Conservation (phyloP, 495 filamentous ascomycete species). For the Penicillium longicatenatum region DNA sequence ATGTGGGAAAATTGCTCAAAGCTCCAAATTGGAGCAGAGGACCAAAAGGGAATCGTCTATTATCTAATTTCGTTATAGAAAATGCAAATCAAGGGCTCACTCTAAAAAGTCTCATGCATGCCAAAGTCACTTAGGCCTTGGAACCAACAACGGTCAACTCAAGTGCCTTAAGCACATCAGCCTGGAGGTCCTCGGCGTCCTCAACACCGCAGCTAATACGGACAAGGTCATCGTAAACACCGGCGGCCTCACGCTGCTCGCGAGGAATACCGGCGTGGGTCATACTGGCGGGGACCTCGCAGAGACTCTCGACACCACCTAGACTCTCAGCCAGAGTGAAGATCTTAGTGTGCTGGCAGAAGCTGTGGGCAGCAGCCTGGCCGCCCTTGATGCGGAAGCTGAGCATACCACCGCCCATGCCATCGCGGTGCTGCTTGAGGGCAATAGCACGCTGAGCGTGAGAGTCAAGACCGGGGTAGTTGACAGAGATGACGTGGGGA, state of each 20-base stretch:
- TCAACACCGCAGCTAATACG: constrained; percentile 92
- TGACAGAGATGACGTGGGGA: constrained; percentile 82
- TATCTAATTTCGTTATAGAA: constrained; percentile 24
- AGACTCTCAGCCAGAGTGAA: constrained; percentile 94
- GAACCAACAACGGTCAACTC: constrained; percentile 63
- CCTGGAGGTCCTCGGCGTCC: constrained; percentile 80
- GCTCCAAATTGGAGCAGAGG: neutral
- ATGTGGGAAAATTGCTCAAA: neutral
- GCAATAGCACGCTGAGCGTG: constrained; percentile 86
- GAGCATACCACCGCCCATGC: constrained; percentile 96
- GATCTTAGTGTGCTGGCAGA: constrained; percentile 86
- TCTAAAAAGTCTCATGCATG: neutral
- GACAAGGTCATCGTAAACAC: constrained; percentile 97
- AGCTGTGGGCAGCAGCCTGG: constrained; percentile 80
- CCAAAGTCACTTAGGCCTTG: constrained; percentile 4
- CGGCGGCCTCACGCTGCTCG: constrained; percentile 85
- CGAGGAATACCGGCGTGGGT: constrained; percentile 94
- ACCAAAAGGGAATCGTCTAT: constrained; percentile 23
- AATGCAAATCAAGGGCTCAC: constrained; percentile 1
- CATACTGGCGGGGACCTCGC: constrained; percentile 92
- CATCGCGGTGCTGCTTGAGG: constrained; percentile 86
- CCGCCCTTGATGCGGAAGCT: constrained; percentile 94
- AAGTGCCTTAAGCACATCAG: constrained; percentile 83
- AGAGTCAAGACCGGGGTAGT: constrained; percentile 89
- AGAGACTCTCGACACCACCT: constrained; percentile 89